Conservation (phyloP, 2,329 filamentous ascomycete genomes). For the Trichoderma sp. region DNA sequence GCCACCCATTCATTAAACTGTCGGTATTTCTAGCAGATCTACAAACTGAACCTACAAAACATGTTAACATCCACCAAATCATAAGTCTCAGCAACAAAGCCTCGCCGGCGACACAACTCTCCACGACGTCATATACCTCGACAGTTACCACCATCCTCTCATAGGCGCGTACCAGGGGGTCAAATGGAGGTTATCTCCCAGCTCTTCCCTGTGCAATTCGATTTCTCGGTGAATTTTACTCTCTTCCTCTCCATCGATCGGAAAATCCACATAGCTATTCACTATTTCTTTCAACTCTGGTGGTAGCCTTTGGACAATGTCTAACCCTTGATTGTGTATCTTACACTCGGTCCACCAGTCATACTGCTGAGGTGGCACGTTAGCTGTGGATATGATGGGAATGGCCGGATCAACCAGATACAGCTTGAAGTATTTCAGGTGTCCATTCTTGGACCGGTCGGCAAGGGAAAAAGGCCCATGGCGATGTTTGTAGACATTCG, state of each 20-base stretch:
- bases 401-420: conserved; percentile 61
- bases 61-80: background rate
- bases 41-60: background rate
- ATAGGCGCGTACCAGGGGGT: background rate
- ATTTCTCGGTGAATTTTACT: conserved; percentile 24
- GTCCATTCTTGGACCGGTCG: conserved; percentile 52
- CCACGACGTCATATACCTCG: too few species aligned
- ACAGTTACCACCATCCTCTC: too few species aligned
- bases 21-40: background rate
- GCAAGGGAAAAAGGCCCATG: conserved; percentile 53
- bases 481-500: conserved; percentile 55
- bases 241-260: conserved; percentile 27
- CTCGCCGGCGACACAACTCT: too few species aligned
- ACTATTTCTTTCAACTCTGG: conserved; percentile 32
- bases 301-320: conserved; percentile 24
- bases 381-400: conserved; percentile 47
- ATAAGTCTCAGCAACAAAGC: background rate
- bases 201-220: background rate
- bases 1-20: background rate
- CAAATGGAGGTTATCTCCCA: background rate
- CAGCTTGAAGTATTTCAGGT: conserved; percentile 61
- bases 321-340: background rate
- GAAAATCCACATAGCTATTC: conserved; percentile 30
- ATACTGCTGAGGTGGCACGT: conserved; percentile 46
- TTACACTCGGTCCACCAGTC: conserved; percentile 38